Evolutionary conservation across 345 rosid genomes (phyloP).

Genomic region (Brassica nigra): DNA sequence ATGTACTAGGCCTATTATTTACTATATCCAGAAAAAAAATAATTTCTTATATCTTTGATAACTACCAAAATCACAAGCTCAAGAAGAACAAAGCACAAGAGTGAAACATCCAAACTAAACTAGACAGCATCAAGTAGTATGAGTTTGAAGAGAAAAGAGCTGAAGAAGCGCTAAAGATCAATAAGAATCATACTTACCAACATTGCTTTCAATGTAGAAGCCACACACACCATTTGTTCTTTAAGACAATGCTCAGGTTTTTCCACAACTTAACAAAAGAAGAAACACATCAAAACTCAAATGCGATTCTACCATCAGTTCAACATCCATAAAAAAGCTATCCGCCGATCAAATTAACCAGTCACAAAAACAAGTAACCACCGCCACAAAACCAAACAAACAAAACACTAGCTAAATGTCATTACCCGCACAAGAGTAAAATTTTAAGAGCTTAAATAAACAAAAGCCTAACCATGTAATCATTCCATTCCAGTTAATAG

Average conservation of each 20-base stretch:
- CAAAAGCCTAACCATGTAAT: slow-evolving; percentile 10
- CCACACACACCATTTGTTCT: slow-evolving; percentile 20
- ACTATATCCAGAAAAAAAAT: neutral
- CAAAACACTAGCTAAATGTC: slow-evolving; percentile 29
- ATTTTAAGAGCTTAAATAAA: neutral
- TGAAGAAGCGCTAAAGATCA: neutral
- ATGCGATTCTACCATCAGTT: slow-evolving; percentile 24
- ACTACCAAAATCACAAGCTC: neutral
- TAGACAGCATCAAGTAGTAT: neutral
- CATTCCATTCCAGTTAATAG: slow-evolving; percentile 21
- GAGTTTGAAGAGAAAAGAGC: neutral
- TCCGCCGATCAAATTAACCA: slow-evolving; percentile 18
- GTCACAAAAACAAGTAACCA: slow-evolving; percentile 4
- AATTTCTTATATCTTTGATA: neutral
- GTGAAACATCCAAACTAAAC: neutral
- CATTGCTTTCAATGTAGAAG: slow-evolving; percentile 1
- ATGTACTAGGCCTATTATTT: neutral
- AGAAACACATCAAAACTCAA: slow-evolving; percentile 9
- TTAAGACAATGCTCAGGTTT: neutral
- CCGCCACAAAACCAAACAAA: slow-evolving; percentile 23
- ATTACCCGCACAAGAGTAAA: slow-evolving; percentile 8
- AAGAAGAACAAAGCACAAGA: neutral
- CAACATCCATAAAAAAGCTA: slow-evolving; percentile 21
- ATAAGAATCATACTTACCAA: slow-evolving; percentile 4
- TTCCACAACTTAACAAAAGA: neutral